Evolutionary conservation across 345 rosid species (phyloP), one percentile per base, ranked within the genome.

Genomic region (Moricandia arvensis): DNA sequence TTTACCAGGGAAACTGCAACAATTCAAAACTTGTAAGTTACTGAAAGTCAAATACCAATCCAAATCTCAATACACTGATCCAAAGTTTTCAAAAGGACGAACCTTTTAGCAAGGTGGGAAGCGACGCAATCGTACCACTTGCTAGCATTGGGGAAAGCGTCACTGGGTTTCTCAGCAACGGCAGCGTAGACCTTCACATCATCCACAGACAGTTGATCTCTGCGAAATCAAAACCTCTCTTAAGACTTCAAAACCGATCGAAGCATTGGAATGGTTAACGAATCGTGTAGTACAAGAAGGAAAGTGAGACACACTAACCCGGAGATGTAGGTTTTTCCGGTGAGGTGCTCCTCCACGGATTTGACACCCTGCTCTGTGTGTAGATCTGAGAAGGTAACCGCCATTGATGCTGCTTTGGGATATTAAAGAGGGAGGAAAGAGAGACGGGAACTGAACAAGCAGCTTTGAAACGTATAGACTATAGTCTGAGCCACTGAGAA

Each of bases 141-240:
- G 89, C 88, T 77, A 33, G 88, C 95, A 78, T 86, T 87, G 6
- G 93, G 90, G 75, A 87, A 90, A 3, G 86, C 79, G 69, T 8
- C 85, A 4, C 89, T 86, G 8, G 96, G 97, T 47, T 87, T 84
- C 83, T 33, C 80, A 38, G 34, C 34, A 75, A 91, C 87, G 53
- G 92, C 91, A 3, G 89, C 97, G 82, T 85, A 94, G 6, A 91
- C 97, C 87, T 85, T 94, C 2, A 91, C 78, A 64, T 94, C 97
- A 75, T 88, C 97, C 69, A 83, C 86, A 3, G 93, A 80, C 12
- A 90, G 54, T 47, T 79, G 77, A 78, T 75, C 79, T 21, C 95
- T 93, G 78, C 18, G 4, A 12, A 65, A 34, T 54, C 24, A 71
- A 63, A 21, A 57, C 4, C 21, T 34, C 49, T 57, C 4, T 77